Evolutionary conservation across 2,329 filamentous ascomycete species (phyloP).

Genomic region (Botrytis tulipae): DNA sequence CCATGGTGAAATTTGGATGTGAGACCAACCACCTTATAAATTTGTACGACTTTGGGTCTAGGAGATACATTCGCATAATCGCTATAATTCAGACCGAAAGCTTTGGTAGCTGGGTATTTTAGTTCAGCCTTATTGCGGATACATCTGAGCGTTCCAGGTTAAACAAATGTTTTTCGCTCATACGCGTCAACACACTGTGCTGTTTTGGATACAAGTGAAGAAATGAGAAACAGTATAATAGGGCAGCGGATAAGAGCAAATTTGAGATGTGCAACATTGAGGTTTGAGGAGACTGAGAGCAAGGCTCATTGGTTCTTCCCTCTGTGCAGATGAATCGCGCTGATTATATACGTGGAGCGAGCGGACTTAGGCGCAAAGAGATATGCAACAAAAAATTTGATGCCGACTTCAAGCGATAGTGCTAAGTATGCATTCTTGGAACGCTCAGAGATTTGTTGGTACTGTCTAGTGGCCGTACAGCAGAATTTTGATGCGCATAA

Average conservation of each 20-base stretch:
- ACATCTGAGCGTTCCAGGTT: neutral
- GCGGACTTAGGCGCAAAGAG: neutral
- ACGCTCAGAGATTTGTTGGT: neutral
- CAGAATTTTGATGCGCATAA: neutral
- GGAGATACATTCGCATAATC: neutral
- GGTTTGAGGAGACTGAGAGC: neutral
- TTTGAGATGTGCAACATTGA: constrained; percentile 6
- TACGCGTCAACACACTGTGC: neutral
- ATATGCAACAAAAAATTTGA: neutral
- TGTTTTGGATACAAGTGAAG: neutral
- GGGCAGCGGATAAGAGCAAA: neutral
- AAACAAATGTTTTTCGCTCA: neutral
- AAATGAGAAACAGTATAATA: neutral
- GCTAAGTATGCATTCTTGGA: no score
- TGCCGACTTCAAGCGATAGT: neutral
- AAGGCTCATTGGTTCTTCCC: neutral
- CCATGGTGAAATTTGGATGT: neutral
- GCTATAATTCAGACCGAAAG: neutral
- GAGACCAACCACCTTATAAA: neutral
- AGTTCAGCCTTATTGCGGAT: neutral
- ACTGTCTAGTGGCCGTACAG: neutral
- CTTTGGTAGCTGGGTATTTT: neutral
- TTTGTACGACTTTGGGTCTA: neutral
- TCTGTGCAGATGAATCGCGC: neutral
- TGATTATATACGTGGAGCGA: neutral